Conservation (phyloP, 352 stramenopile species). For the Phytopythium aichiense region DNA sequence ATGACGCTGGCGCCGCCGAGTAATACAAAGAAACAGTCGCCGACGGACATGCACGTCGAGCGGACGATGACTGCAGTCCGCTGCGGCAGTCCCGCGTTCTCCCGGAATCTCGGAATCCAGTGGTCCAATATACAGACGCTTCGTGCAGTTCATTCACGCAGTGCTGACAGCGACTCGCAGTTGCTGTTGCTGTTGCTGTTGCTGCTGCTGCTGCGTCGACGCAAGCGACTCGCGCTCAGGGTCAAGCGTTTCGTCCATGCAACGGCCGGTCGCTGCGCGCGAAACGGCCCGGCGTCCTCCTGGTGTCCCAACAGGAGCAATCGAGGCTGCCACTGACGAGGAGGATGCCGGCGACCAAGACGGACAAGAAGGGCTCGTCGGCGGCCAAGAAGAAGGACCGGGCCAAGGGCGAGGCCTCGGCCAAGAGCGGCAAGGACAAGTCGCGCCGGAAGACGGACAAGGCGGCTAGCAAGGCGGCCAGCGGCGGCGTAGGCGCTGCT, state of each 20-base stretch:
- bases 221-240: neutral
- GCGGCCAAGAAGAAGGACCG: slow-evolving; percentile 15
- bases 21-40: no score
- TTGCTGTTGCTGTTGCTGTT: neutral
- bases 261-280: neutral
- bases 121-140: no score
- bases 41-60: no score
- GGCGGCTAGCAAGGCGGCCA: neutral
- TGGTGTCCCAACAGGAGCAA: no score
- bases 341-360: slow-evolving; percentile 10
- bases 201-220: neutral
- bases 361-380: slow-evolving; percentile 17
- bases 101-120: no score
- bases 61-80: no score
- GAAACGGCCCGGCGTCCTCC: neutral
- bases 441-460: slow-evolving; percentile 15
- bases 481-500: neutral
- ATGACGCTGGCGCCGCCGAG: no score
- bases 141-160: no score
- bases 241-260: neutral
- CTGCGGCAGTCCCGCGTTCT: no score
- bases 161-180: no score
- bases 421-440: slow-evolving; percentile 26
- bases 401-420: slow-evolving; percentile 16
- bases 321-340: neutral